These are phyloP conservation scores for Cutaneotrichosporon mucoides DNA, from an alignment of 1,284 basidiomycete genomes.

Conservation along the genomic window DNA sequence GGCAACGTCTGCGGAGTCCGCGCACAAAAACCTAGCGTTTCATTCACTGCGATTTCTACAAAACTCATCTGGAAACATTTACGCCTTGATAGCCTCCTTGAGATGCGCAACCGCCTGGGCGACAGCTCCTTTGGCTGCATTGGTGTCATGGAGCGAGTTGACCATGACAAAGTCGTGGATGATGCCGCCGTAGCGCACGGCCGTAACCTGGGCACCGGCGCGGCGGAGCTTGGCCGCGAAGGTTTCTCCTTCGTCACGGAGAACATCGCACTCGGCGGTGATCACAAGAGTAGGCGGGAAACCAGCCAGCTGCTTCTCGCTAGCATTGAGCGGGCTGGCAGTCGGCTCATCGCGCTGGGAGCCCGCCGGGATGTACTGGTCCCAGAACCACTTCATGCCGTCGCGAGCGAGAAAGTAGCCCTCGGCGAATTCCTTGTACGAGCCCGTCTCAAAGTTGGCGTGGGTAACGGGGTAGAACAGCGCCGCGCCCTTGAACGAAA, in stretches of 20 bases:
- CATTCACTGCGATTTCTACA: no score
- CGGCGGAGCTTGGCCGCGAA: slow-evolving; percentile 15
- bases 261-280: slow-evolving; percentile 17
- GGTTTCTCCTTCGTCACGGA: slow-evolving; percentile 16
- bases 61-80: no score
- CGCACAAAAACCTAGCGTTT: no score
- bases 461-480: slow-evolving; percentile 18
- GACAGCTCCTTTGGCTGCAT: slow-evolving; percentile 6
- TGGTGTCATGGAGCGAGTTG: slow-evolving; percentile 14
- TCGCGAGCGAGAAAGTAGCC: slow-evolving; percentile 17
- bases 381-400: slow-evolving; percentile 24
- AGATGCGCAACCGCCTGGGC: slow-evolving; percentile 6
- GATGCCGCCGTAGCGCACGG: slow-evolving; percentile 11
- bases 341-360: slow-evolving; percentile 4
- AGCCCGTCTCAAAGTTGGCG: slow-evolving; percentile 14
- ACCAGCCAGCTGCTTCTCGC: slow-evolving; percentile 4
- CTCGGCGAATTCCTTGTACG: slow-evolving; percentile 14
- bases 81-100: background rate
- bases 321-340: slow-evolving; percentile 9
- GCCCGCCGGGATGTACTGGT: slow-evolving; percentile 11
- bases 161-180: slow-evolving; percentile 21
- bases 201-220: slow-evolving; percentile 11
- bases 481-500: slow-evolving; percentile 6
- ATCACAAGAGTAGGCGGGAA: slow-evolving; percentile 19
- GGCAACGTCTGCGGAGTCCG: no score